Evolutionary conservation across 208 protist species (phyloP).

Genomic region (Wallacemonas sp.): DNA sequence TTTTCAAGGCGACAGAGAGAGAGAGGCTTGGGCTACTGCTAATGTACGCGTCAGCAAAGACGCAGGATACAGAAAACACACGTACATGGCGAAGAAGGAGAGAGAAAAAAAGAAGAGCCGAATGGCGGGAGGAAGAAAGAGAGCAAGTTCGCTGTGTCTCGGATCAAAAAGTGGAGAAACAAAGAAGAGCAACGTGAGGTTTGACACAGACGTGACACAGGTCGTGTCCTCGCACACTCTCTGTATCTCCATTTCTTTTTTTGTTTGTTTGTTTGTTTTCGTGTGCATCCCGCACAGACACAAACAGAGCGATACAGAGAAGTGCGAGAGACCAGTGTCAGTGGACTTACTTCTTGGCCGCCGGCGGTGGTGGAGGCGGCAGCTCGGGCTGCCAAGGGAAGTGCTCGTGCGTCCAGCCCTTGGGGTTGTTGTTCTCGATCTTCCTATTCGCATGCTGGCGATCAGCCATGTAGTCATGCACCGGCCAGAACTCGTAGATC

Average conservation of each 20-base stretch:
- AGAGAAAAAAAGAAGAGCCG: slow-evolving; percentile 4
- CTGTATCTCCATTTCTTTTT: not conserved
- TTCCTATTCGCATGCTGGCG: slow-evolving; percentile 44
- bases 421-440: slow-evolving; percentile 63
- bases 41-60: too few species aligned
- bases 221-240: too few species aligned
- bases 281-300: not conserved
- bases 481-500: slow-evolving; percentile 17
- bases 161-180: too few species aligned
- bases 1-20: too few species aligned
- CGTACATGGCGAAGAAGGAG: not conserved
- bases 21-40: too few species aligned
- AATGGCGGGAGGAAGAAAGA: slow-evolving; percentile 26
- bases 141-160: not conserved
- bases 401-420: slow-evolving; percentile 63
- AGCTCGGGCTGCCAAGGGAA: slow-evolving; percentile 49
- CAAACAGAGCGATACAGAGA: not conserved
- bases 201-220: too few species aligned
- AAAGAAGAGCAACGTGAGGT: too few species aligned
- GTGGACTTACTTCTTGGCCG: slow-evolving; percentile 40
- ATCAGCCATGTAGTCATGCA: slow-evolving; percentile 41
- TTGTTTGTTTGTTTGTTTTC: not conserved
- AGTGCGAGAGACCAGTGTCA: not conserved
- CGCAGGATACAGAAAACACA: too few species aligned
- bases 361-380: slow-evolving; percentile 15